Conservation (phyloP, 1,284 basidiomycete species). For the Sutorius eximius region DNA sequence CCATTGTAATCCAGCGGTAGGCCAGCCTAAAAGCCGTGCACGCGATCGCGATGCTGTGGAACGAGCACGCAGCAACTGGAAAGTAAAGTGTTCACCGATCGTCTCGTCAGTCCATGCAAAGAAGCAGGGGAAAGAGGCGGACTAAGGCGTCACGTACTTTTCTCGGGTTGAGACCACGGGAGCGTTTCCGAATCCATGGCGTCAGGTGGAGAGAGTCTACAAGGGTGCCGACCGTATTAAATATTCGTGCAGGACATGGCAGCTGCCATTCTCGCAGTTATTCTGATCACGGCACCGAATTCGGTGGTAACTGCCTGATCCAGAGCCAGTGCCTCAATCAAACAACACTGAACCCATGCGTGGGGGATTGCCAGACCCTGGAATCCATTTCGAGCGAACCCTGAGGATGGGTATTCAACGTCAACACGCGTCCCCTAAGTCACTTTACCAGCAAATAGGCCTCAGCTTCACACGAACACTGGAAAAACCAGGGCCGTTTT, state of each 20-base stretch:
- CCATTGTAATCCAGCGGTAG: slow-evolving; percentile 18
- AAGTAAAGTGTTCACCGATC: neutral
- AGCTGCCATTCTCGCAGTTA: neutral
- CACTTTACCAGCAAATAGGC: too few species aligned
- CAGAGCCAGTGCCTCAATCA: neutral
- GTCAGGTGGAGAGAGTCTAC: neutral
- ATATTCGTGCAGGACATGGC: neutral
- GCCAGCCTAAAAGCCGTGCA: slow-evolving; percentile 26
- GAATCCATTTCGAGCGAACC: too few species aligned
- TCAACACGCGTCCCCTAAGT: too few species aligned
- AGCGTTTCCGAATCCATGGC: neutral
- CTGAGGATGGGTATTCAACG: too few species aligned
- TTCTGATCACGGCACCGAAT: slow-evolving; percentile 12
- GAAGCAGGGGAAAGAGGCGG: neutral
- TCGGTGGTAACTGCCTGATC: neutral
- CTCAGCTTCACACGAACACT: neutral
- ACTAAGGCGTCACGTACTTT: slow-evolving; percentile 12
- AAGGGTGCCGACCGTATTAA: slow-evolving; percentile 1
- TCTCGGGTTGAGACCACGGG: slow-evolving; percentile 15
- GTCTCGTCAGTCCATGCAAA: neutral
- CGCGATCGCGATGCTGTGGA: slow-evolving; percentile 26
- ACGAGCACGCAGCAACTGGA: slow-evolving; percentile 14
- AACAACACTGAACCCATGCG: too few species aligned
- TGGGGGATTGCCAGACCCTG: too few species aligned
- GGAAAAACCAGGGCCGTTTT: neutral